Percentiles rank a stretch among this genome's conserved stretches.
Evolutionary conservation across 2,329 filamentous ascomycete genomes (phyloP).

Genomic region (Cyphellophora europaea): DNA sequence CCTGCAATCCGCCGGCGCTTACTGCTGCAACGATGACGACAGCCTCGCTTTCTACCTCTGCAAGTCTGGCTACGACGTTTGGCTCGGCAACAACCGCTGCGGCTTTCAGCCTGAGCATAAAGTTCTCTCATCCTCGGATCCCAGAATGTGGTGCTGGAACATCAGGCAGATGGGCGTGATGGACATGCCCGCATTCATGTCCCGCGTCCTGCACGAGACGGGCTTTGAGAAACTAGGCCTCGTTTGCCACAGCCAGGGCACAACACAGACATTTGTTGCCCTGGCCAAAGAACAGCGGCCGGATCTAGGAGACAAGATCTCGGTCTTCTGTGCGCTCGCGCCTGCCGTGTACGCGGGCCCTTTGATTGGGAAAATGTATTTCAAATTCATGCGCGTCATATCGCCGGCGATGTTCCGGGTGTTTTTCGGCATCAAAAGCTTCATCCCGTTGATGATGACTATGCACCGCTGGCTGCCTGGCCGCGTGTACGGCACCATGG

Average conservation of each 20-base stretch:
- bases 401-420: slow-evolving; percentile 66
- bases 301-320: slow-evolving; percentile 76
- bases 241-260: too few species aligned
- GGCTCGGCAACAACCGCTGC: slow-evolving; percentile 89
- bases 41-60: slow-evolving; percentile 86
- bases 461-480: slow-evolving; percentile 62
- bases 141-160: slow-evolving; percentile 95
- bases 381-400: slow-evolving; percentile 82
- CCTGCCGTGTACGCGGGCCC: slow-evolving; percentile 86
- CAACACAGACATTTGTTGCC: too few species aligned
- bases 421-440: slow-evolving; percentile 84
- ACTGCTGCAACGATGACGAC: slow-evolving; percentile 81
- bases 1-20: slow-evolving; percentile 78
- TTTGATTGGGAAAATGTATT: slow-evolving; percentile 76
- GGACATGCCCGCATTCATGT: too few species aligned
- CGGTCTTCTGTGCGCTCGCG: slow-evolving; percentile 82
- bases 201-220: too few species aligned
- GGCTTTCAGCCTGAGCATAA: slow-evolving; percentile 72
- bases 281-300: too few species aligned
- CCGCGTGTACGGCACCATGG: slow-evolving; percentile 65
- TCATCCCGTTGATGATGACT: slow-evolving; percentile 87
- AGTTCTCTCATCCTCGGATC: slow-evolving; percentile 61
- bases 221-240: too few species aligned
- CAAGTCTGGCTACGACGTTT: slow-evolving; percentile 88
- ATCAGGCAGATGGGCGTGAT: slow-evolving; percentile 92